Base-by-base conservation (phyloP, 2,329 filamentous ascomycete species). In the Pezizomycotina sp. region DNA sequence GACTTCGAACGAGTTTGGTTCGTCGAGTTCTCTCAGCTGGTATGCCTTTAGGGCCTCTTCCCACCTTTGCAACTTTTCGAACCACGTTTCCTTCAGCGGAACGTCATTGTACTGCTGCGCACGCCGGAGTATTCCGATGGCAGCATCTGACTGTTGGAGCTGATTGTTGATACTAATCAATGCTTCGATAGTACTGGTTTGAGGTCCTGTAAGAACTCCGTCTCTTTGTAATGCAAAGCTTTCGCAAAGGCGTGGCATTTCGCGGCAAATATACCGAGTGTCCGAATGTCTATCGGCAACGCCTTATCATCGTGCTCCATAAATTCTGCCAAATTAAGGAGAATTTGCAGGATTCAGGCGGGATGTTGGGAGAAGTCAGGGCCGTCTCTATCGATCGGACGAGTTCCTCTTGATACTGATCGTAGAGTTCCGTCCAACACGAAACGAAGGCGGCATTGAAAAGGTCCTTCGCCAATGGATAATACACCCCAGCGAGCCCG, bases 221-320 rank as follows among this genome's bases (percentile, higher is more conserved):
- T 66, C 57, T 99, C 89, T 55, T 99, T 99, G 62, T 98, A 99
- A 54, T 99, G 89, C 24, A 99, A 64, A 6, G 89, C 89, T 59
- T 99, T 99, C 21, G 89, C 89, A 55, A 92, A 98, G 4, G 89
- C 91, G 57, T 99, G 89, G 49, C 91, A 98, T 51, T 91, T 86
- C 13, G 80, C 86, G 31, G 89, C 89, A 56, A 95, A 92, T 54
- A 86, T 78, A 20, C 91, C 91, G 7, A 98, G 68, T 6, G 89
- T 83, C 31, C 89, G 69, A 47, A 99, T 93, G 54, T 99, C 91
- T 45, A 99, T 98, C 2, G 89, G 89, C 34, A 99, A 63, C 9
- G 91, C 86, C 58, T 98, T 98, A 56, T 99, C 89, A 51, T 98
- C 91, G 53, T 98, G 89, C 55, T 99, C 89, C 89, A 99, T 99